Evolutionary conservation across 176 grass and related monocot species (phyloP), one percentile per base, ranked within the genome.

Genomic region (Oryza brachyantha): DNA sequence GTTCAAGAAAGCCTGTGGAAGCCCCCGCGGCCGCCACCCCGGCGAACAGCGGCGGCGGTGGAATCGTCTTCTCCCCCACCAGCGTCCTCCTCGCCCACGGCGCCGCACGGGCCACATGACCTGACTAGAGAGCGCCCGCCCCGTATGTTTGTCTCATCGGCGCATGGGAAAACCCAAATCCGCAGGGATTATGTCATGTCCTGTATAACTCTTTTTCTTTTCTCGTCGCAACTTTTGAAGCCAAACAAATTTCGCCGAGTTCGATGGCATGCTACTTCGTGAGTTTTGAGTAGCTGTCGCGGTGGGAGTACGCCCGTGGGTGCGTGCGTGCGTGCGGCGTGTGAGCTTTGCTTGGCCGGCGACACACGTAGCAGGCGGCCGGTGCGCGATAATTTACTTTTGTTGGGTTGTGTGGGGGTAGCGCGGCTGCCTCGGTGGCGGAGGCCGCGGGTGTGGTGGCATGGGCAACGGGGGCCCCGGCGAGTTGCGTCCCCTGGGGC

Each of bases 1-100:
- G 96, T 93, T 92, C 96, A 93, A 98, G 96, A 95, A 98, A 98
- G 90, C 88, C 96, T 86, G 90, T 95, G 96, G 96, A 97, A 90
- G 67, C 77, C 68, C 22, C 83, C 45, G 40, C 78, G 11, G 68
- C 35, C 29, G 28, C 48, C 22, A 27, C 64, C 67, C 29, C 61
- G 36, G 26, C 84, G 43, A 43, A 65, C n/a, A 63, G 0, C 21
- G 62, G 27, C 26, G 3, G 21, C 65, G 3, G 38, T 68, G 10
- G 31, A 61, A 70, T 89, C 17, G 88, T 83, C 40, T 87, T 93
- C 77, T 93, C 91, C 19, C 90, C 87, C 21, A 81, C 79, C 61
- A 86, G 79, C 68, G 76, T 90, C 59, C 82, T 96, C 69, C 84
- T 79, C 68, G 61, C 80, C 68, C 86, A 88, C 81, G 32, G 70